Percentiles rank a stretch among this genome's conserved stretches.
Conservation (phyloP, 768 basidiomycete genomes). For the Podaxis carcinomalis region DNA sequence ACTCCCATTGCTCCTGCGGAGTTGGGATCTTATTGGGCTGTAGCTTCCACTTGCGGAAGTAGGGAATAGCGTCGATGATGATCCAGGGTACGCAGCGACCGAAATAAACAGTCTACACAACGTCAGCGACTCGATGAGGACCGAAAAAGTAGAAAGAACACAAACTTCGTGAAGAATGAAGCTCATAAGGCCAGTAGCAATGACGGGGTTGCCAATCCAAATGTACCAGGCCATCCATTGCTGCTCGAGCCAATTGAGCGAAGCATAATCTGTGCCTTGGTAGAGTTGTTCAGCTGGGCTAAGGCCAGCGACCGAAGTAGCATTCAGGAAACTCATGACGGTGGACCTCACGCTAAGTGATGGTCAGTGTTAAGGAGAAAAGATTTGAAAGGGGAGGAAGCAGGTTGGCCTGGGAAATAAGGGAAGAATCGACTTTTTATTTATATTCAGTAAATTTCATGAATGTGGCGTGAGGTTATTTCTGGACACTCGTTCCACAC, state of each 20-base stretch:
- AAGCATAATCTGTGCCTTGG: slow-evolving; percentile 50
- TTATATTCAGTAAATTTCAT: slow-evolving; percentile 5
- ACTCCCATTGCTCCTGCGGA: slow-evolving; percentile 84
- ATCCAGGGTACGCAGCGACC: slow-evolving; percentile 95
- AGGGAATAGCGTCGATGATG: slow-evolving; percentile 90
- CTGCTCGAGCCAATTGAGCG: slow-evolving; percentile 68
- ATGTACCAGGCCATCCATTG: slow-evolving; percentile 87
- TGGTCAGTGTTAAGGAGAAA: background rate
- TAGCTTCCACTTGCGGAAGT: slow-evolving; percentile 92
- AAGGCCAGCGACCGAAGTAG: slow-evolving; percentile 25
- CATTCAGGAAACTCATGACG: slow-evolving; percentile 43
- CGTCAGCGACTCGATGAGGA: background rate
- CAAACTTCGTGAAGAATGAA: slow-evolving; percentile 93
- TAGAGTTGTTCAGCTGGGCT: slow-evolving; percentile 39
- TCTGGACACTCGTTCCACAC: background rate
- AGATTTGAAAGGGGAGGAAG: background rate
- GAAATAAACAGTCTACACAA: slow-evolving; percentile 84
- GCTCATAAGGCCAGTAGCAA: slow-evolving; percentile 92
- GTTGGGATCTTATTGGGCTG: slow-evolving; percentile 85
- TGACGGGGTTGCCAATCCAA: slow-evolving; percentile 79
- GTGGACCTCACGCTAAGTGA: background rate
- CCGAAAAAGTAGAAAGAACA: slow-evolving; percentile 6
- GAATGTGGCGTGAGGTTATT: slow-evolving; percentile 9
- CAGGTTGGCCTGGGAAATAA: background rate
- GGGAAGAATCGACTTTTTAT: background rate